phyloP scores from a whole-genome alignment of 1,139 yeast species.

The Meyerozyma elateridarum region DNA sequence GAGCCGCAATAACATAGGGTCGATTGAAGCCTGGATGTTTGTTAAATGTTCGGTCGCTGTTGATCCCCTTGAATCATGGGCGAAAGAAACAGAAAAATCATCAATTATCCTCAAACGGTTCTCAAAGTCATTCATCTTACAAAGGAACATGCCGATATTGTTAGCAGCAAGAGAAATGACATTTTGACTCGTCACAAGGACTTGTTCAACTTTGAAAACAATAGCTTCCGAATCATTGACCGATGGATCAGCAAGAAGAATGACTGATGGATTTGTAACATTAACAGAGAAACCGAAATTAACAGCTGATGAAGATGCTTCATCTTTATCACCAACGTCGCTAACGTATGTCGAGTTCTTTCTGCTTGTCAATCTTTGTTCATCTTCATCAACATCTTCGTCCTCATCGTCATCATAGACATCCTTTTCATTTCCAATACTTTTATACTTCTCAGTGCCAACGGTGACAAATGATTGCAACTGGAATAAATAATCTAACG shows the following conservation, averaged over 20 bases:
- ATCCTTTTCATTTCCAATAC: conserved; percentile 13
- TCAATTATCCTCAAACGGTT: conserved; percentile 72
- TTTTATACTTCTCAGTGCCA: conserved; percentile 27
- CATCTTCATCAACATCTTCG: conserved; percentile 10
- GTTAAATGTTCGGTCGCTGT: conserved; percentile 54
- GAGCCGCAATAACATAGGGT: conserved; percentile 74
- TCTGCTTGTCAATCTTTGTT: conserved; percentile 1
- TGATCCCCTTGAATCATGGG: conserved; percentile 69
- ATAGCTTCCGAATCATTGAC: conserved; percentile 73
- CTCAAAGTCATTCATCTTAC: conserved; percentile 65
- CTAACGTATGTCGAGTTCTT: neutral
- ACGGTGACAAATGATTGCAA: conserved; percentile 57
- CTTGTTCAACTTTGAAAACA: conserved; percentile 82
- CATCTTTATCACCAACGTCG: conserved; percentile 10
- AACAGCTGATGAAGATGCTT: conserved; percentile 3
- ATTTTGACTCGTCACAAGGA: conserved; percentile 66
- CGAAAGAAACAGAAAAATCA: conserved; percentile 77
- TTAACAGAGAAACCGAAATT: conserved; percentile 58
- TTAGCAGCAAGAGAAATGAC: conserved; percentile 63
- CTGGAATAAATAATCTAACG: conserved; percentile 81
- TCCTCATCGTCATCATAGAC: conserved; percentile 13
- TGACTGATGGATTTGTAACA: conserved; percentile 72
- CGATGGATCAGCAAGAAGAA: conserved; percentile 77
- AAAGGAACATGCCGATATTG: conserved; percentile 82
- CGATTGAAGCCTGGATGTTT: conserved; percentile 65